These are phyloP conservation scores for Dalbergia cochinchinensis DNA, from an alignment of 306 rosid species.

Conservation along the genomic window DNA sequence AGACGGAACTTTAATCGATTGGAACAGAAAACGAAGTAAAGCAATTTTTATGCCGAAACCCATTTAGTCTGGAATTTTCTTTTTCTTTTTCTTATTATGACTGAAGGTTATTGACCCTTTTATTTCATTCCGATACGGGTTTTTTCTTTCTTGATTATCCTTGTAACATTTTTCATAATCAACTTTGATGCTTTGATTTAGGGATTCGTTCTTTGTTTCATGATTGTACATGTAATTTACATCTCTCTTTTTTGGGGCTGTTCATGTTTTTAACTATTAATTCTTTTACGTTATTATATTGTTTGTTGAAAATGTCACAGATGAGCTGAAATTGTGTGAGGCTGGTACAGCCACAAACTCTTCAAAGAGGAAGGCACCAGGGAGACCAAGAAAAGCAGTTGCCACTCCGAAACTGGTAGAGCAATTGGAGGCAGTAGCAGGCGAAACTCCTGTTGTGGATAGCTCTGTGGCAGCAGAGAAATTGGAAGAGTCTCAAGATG, in stretches of 20 bases:
- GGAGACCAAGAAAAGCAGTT: conserved; percentile 48
- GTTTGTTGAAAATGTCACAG: conserved; percentile 33
- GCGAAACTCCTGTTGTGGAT: conserved; percentile 41
- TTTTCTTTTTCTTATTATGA: conserved; percentile 5
- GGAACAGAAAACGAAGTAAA: background rate
- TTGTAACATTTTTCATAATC: background rate
- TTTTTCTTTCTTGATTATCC: background rate
- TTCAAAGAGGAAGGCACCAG: conserved; percentile 33
- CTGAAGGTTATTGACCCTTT: background rate
- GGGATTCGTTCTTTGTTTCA: background rate
- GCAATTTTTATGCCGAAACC: background rate
- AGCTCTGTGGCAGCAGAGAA: conserved; percentile 29
- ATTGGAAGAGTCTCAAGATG: conserved; percentile 53
- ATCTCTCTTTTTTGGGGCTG: background rate
- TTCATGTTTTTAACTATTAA: conserved; percentile 29
- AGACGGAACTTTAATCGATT: background rate
- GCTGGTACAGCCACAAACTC: conserved; percentile 49
- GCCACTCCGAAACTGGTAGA: conserved; percentile 45
- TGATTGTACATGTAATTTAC: background rate
- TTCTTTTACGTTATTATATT: conserved; percentile 1
- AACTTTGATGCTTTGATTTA: background rate
- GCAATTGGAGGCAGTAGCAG: conserved; percentile 46
- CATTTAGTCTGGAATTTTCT: background rate
- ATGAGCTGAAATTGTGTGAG: conserved; percentile 43
- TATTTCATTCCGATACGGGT: background rate